Base-by-base conservation (phyloP, 106 monocot species). In the Acorus calamus region DNA sequence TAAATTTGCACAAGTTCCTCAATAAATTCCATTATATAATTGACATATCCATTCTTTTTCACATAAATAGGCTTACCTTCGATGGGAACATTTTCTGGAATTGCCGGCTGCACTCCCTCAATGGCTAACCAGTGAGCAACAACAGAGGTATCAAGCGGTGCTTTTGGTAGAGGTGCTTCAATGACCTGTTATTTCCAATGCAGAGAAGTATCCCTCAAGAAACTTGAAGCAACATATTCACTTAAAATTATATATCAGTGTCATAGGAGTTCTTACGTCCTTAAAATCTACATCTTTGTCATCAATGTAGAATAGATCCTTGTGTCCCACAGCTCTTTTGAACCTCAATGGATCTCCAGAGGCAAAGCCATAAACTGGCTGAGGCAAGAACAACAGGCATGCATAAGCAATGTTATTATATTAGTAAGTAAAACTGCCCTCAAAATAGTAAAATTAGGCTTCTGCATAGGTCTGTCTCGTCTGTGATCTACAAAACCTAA, bases 281-380 rank as follows among this genome's bases (percentile, higher is more conserved):
- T 92, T 98, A 47, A 98, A 80, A 60, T 98, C 98, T 10, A 98
- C 63, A 54, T 98, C 98, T 76, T 79, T 88, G 62, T 98, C 98
- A 73, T 98, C 92, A 79, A 98, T 67, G 68, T 98, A 98, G 79
- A 84, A 98, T 57, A 98, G 75, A 79, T 98, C 98, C 69, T 98
- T 92, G 66, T 92, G 92, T 47, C 96, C 96, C 54, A 81, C 63
- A 72, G 92, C 98, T 75, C 78, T 85, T 72, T 88, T 98, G 71
- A 98, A 98, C 56, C 85, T 61, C 72, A 92, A 71, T 41, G 85
- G 92, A 75, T 98, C 92, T 7, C 83, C 83, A 44, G 92, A 92
- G 49, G 92, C 98, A 86, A 98, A 85, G 65, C 98, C 98, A 83
- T 98, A 98, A 60, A 98, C 71, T 61, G 98, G 98, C 98, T 98